Evolutionary conservation across 176 grass and related monocot genomes (phyloP).

Genomic region (Hyparrhenia diplandra): DNA sequence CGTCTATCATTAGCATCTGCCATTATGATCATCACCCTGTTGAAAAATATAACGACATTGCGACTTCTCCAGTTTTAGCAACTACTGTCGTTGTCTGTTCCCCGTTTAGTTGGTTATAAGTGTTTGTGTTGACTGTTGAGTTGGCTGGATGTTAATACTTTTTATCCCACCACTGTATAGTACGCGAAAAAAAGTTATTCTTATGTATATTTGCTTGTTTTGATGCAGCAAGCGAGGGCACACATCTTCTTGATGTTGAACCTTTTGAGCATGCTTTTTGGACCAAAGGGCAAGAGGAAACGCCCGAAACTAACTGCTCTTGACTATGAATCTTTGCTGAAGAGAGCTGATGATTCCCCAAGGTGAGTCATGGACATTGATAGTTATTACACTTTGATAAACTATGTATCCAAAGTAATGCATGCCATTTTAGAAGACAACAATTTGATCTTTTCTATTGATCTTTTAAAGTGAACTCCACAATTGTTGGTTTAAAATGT

Average conservation of each 20-base stretch:
- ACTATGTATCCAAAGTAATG: not conserved
- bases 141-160: not conserved
- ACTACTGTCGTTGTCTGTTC: not conserved
- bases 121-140: not conserved
- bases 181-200: not conserved
- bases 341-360: constrained; percentile 73
- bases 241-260: constrained; percentile 86
- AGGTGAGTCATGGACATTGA: constrained; percentile 41
- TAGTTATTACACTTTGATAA: not conserved
- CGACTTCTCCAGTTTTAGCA: not conserved
- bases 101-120: not conserved
- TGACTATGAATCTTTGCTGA: constrained; percentile 79
- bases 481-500: not conserved
- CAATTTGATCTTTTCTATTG: not conserved
- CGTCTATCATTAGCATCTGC: not conserved
- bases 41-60: not conserved
- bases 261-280: constrained; percentile 88
- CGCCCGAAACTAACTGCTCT: constrained; percentile 53
- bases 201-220: constrained; percentile 7
- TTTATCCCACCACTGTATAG: not conserved
- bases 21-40: not conserved
- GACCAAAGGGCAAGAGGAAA: constrained; percentile 89
- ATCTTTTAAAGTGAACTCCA: not conserved
- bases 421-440: not conserved
- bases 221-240: constrained; percentile 74